Percentiles rank a stretch among this genome's conserved stretches.
phyloP scores from a whole-genome alignment of 805 yeast genomes.

The Saturnispora ahearnii region DNA sequence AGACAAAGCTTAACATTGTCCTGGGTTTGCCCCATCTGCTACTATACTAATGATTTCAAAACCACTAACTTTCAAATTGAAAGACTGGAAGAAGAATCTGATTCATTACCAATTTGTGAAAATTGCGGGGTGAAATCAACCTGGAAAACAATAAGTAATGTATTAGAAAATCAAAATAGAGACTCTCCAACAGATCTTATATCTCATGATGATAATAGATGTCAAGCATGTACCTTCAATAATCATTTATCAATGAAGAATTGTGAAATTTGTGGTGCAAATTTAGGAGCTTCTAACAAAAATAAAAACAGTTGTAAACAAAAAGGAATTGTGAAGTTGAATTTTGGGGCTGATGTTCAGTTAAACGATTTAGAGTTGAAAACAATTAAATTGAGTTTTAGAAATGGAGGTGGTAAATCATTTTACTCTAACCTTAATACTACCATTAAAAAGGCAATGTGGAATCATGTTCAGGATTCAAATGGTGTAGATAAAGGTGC shows the following conservation, averaged over 20 bases:
- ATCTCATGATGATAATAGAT: conserved; percentile 31
- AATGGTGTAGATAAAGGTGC: conserved; percentile 31
- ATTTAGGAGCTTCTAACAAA: conserved; percentile 25
- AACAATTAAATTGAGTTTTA: conserved; percentile 61
- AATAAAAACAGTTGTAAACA: not conserved
- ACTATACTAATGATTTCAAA: conserved; percentile 46
- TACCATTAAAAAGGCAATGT: conserved; percentile 40
- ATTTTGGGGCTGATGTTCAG: conserved; percentile 2
- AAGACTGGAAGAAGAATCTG: conserved; percentile 7
- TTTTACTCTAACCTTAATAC: conserved; percentile 40
- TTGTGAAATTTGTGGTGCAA: conserved; percentile 85
- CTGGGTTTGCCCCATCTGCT: conserved; percentile 91
- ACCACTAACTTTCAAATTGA: conserved; percentile 13
- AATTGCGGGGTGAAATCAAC: conserved; percentile 55
- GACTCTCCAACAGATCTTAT: conserved; percentile 11
- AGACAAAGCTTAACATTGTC: conserved; percentile 17
- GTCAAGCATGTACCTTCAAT: conserved; percentile 50
- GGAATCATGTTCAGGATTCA: conserved; percentile 30
- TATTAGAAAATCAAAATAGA: conserved; percentile 5
- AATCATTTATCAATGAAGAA: conserved; percentile 70
- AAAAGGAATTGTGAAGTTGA: not conserved
- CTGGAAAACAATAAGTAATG: conserved; percentile 26
- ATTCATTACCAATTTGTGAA: conserved; percentile 37
- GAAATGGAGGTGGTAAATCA: conserved; percentile 54
- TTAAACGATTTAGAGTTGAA: conserved; percentile 20